Base-by-base conservation (phyloP, 371 early-diverging fungal species). In the Basidiobolus meristosporus region DNA sequence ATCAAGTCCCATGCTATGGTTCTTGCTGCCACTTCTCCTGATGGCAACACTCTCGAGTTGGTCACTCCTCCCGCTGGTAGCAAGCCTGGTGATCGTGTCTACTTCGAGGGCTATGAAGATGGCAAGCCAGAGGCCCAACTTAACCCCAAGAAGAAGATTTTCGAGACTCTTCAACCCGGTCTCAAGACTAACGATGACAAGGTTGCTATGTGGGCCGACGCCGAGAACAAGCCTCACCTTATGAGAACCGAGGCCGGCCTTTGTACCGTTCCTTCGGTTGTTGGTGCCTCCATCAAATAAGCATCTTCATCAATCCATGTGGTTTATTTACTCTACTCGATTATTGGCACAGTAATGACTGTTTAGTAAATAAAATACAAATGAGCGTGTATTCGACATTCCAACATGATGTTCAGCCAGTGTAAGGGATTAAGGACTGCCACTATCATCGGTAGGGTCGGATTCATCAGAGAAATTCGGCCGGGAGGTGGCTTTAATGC, bases 131-230 rank as follows among this genome's bases (percentile, higher is more conserved):
- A 91, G 50, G 78, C 74, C 50, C 66, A 74, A 28, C 68, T 96
- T 48, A 89, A 90, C 56, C 92, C 95, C 52, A 96, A 96, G 73
- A 90, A 87, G 74, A 96, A 96, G 70, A 79, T 91, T 48, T 93
- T 73, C 67, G 97, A 96, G 56, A 77, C 88, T 21, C 77, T 96
- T 38, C 92, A 92, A 65, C 91, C 93, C 28, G 89, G 84, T 18
- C 70, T 93, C 41, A 68, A 73, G 38, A 90, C 92, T 28, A 66
- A 80, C 29, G 76, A 76, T 18, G 72, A 79, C 40, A 57, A 68
- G 39, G 65, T 78, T 39, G 96, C 93, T 38, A 68, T 66, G 45
- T 82, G 75, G 73, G 63, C 65, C 64, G 53, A 75, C 53, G 63
- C 59, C 51, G 53, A 68, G 51, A 65, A 72, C 56, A 57, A 50